These are phyloP conservation scores for Xylariales sp. DNA, from an alignment of 2,329 filamentous ascomycete species.

Conservation along the genomic window DNA sequence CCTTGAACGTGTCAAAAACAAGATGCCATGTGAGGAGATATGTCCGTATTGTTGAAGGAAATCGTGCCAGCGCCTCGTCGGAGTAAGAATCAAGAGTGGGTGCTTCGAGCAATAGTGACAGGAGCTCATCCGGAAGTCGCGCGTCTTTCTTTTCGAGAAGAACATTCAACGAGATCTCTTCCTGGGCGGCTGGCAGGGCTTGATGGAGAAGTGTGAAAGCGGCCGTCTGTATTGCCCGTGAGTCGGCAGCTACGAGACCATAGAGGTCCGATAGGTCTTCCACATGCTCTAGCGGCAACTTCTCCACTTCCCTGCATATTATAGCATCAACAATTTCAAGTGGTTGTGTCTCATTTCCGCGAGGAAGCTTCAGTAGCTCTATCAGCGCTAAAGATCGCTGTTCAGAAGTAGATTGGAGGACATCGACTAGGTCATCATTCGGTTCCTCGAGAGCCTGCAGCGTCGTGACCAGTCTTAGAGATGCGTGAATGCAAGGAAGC, in stretches of 20 bases:
- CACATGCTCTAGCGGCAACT: slow-evolving; percentile 57
- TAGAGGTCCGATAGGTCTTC: slow-evolving; percentile 67
- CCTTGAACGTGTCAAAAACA: slow-evolving; percentile 78
- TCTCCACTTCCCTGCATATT: slow-evolving; percentile 64
- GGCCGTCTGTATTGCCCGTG: slow-evolving; percentile 70
- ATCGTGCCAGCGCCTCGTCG: slow-evolving; percentile 61
- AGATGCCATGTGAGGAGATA: slow-evolving; percentile 90
- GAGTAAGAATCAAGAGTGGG: slow-evolving; percentile 66
- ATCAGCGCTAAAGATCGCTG: slow-evolving; percentile 55
- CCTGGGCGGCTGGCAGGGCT: slow-evolving; percentile 73
- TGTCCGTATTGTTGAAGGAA: slow-evolving; percentile 66
- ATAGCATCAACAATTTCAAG: slow-evolving; percentile 71
- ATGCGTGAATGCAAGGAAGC: slow-evolving; percentile 64
- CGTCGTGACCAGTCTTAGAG: slow-evolving; percentile 64
- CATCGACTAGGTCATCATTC: slow-evolving; percentile 83
- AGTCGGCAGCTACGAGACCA: slow-evolving; percentile 70
- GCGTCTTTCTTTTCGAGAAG: slow-evolving; percentile 68
- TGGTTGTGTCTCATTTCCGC: slow-evolving; percentile 53
- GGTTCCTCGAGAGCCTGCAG: slow-evolving; percentile 64
- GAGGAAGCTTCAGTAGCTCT: slow-evolving; percentile 53
- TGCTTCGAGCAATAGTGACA: slow-evolving; percentile 77
- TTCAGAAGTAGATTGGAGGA: slow-evolving; percentile 57
- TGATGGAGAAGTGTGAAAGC: slow-evolving; percentile 77
- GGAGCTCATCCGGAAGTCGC: slow-evolving; percentile 74
- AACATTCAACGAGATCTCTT: slow-evolving; percentile 75